Evolutionary conservation across 306 rosid genomes (phyloP).

Genomic region (Casuarina equisetifolia): DNA sequence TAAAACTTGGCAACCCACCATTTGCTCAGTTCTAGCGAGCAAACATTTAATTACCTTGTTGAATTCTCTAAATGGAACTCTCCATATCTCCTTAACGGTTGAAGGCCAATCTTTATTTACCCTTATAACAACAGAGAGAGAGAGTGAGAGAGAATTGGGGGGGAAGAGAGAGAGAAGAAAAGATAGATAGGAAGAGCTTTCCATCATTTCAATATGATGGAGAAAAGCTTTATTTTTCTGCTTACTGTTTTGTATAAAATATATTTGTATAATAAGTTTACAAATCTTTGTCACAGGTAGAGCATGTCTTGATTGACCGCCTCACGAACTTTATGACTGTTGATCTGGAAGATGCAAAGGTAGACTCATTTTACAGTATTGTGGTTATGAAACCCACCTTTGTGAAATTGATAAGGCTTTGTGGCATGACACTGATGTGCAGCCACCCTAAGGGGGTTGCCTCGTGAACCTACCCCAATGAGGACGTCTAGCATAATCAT

Average conservation of each 20-base stretch:
- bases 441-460: no score
- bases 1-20: neutral
- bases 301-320: slow-evolving; percentile 86
- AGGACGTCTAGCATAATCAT: no score
- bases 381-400: neutral
- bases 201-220: neutral
- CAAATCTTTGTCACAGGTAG: slow-evolving; percentile 62
- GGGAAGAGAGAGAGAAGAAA: neutral
- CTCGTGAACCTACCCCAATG: no score
- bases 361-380: slow-evolving; percentile 24
- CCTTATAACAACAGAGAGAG: neutral
- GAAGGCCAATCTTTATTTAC: neutral
- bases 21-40: neutral
- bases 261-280: slow-evolving; percentile 17
- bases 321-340: slow-evolving; percentile 67
- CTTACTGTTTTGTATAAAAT: neutral
- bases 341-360: slow-evolving; percentile 85
- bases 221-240: neutral
- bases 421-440: no score
- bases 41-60: neutral
- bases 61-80: neutral
- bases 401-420: neutral
- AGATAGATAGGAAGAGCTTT: neutral
- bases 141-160: no score
- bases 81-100: neutral